Evolutionary conservation across 1,284 basidiomycete species (phyloP).

Genomic region (Microbotryum violaceum): DNA sequence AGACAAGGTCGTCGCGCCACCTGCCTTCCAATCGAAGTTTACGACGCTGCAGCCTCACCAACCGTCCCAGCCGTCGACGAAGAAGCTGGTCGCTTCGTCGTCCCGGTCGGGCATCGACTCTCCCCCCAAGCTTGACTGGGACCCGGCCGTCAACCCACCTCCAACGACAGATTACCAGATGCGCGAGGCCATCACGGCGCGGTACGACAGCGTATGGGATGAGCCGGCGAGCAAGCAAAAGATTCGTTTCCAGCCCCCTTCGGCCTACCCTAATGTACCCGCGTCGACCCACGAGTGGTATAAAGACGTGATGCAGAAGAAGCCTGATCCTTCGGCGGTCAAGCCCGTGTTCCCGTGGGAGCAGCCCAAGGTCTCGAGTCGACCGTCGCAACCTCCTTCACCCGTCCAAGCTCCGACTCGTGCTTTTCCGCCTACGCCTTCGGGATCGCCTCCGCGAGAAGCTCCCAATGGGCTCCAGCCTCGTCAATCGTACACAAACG

Average conservation of each 20-base stretch:
- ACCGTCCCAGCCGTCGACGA: no score
- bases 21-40: background rate
- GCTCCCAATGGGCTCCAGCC: conserved; percentile 40
- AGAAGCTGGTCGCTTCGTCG: no score
- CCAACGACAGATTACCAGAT: conserved; percentile 44
- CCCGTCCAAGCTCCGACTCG: conserved; percentile 43
- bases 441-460: conserved; percentile 25
- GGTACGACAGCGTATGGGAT: conserved; percentile 49
- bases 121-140: conserved; percentile 44
- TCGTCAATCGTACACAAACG: conserved; percentile 50
- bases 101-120: conserved; percentile 12
- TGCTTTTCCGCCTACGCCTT: conserved; percentile 35
- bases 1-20: background rate
- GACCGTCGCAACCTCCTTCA: no score
- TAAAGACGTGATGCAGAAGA: conserved; percentile 42
- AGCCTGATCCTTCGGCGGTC: conserved; percentile 64
- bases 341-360: conserved; percentile 93
- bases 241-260: conserved; percentile 55
- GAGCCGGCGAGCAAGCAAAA: conserved; percentile 34
- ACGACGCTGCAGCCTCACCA: no score
- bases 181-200: conserved; percentile 43
- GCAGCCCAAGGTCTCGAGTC: conserved; percentile 42
- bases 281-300: conserved; percentile 45
- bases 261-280: conserved; percentile 39
- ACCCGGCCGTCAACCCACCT: conserved; percentile 45